Conservation (phyloP, 1,284 basidiomycete genomes). For the Bjerkandera adusta region DNA sequence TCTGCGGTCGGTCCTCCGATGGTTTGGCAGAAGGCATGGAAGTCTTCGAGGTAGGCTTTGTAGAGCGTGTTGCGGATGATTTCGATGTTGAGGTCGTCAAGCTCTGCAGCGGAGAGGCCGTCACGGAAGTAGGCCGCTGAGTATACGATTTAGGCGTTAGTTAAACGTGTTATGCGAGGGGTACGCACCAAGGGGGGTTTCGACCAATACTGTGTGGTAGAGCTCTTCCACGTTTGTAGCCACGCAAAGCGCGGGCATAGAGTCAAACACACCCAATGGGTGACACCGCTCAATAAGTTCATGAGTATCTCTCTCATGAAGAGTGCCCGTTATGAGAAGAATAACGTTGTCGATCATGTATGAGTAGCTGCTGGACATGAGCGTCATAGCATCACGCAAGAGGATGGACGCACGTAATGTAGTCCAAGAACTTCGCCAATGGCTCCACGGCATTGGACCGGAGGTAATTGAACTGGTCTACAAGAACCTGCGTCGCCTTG, state of each 20-base stretch:
- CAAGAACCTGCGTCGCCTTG: slow-evolving; percentile 92
- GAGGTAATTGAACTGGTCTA: slow-evolving; percentile 97
- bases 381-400: slow-evolving; percentile 6
- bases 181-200: slow-evolving; percentile 88
- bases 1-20: slow-evolving; percentile 86
- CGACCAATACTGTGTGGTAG: slow-evolving; percentile 95
- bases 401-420: slow-evolving; percentile 76
- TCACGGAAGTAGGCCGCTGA: slow-evolving; percentile 96
- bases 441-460: slow-evolving; percentile 91
- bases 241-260: slow-evolving; percentile 98
- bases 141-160: slow-evolving; percentile 11
- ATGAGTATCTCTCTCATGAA: slow-evolving; percentile 97
- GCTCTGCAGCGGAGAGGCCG: slow-evolving; percentile 91
- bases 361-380: slow-evolving; percentile 66
- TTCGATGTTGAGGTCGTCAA: slow-evolving; percentile 99
- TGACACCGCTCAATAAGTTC: slow-evolving; percentile 97
- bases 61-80: slow-evolving; percentile 99
- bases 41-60: slow-evolving; percentile 99
- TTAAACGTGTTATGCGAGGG: slow-evolving; percentile 1
- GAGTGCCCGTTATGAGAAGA: slow-evolving; percentile 94
- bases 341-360: slow-evolving; percentile 99
- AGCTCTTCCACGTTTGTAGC: slow-evolving; percentile 99
- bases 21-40: slow-evolving; percentile 80
- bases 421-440: slow-evolving; percentile 92
- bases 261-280: slow-evolving; percentile 96